These are phyloP conservation scores for Ustilago bromivora DNA, from an alignment of 1,284 basidiomycete species.

Conservation along the genomic window DNA sequence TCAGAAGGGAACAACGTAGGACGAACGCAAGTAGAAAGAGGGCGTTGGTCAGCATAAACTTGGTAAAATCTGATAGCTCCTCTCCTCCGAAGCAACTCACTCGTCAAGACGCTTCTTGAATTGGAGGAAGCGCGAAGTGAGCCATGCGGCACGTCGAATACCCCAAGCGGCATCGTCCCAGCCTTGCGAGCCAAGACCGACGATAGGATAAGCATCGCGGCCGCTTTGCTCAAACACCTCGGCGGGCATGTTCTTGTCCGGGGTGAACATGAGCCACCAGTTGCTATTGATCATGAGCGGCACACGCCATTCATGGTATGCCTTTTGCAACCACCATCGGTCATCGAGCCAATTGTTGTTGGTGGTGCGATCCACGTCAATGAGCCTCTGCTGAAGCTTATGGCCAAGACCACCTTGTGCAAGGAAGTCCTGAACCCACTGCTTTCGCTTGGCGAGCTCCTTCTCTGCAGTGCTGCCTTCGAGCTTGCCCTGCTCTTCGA, in stretches of 20 bases:
- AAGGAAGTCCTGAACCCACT: constrained; percentile 81
- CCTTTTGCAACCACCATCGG: constrained; percentile 89
- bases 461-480: constrained; percentile 73
- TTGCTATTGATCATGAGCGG: constrained; percentile 92
- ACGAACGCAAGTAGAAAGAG: background rate
- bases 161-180: constrained; percentile 77
- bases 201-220: constrained; percentile 61
- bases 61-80: background rate
- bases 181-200: constrained; percentile 46
- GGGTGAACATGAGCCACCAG: constrained; percentile 91
- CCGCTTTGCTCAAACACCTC: constrained; percentile 55
- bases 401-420: constrained; percentile 76
- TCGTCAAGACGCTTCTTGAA: constrained; percentile 80
- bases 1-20: background rate
- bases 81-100: constrained; percentile 67
- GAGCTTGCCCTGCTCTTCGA: constrained; percentile 73
- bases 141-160: constrained; percentile 85
- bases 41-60: constrained; percentile 9
- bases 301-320: constrained; percentile 89
- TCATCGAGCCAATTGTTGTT: constrained; percentile 96
- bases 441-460: constrained; percentile 76
- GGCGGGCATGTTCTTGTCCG: constrained; percentile 72
- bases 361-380: constrained; percentile 85
- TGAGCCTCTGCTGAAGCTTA: constrained; percentile 81
- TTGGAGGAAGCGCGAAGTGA: constrained; percentile 80